phyloP scores from a whole-genome alignment of 306 rosid species.

The Begonia masoniana region DNA sequence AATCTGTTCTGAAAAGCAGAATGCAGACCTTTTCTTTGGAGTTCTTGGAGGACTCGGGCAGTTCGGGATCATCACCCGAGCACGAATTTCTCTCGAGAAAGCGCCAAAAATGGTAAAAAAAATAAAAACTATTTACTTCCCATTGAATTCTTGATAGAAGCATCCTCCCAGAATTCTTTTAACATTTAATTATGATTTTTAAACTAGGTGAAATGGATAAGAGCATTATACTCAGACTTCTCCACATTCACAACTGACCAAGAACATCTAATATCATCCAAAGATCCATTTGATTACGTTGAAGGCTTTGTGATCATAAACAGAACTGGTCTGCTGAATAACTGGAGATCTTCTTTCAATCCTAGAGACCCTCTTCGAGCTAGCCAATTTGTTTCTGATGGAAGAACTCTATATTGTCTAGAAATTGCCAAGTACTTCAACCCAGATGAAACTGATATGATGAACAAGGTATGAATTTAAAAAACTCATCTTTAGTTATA shows the following conservation, averaged over 20 bases:
- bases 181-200: slow-evolving; percentile 2
- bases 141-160: slow-evolving; percentile 7
- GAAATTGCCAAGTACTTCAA: slow-evolving; percentile 81
- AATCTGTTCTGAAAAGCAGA: slow-evolving; percentile 56
- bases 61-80: slow-evolving; percentile 84
- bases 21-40: slow-evolving; percentile 64
- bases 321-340: slow-evolving; percentile 61
- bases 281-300: slow-evolving; percentile 59
- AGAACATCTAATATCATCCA: slow-evolving; percentile 64
- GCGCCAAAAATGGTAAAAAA: slow-evolving; percentile 68
- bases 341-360: slow-evolving; percentile 81
- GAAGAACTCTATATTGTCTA: slow-evolving; percentile 61
- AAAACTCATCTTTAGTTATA: background rate
- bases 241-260: slow-evolving; percentile 57
- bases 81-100: slow-evolving; percentile 75
- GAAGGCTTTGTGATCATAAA: slow-evolving; percentile 87
- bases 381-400: slow-evolving; percentile 61
- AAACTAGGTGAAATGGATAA: slow-evolving; percentile 82
- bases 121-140: slow-evolving; percentile 1
- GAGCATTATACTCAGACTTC: slow-evolving; percentile 80
- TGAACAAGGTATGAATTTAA: slow-evolving; percentile 36
- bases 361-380: slow-evolving; percentile 64
- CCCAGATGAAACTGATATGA: slow-evolving; percentile 36
- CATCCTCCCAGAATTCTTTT: background rate
- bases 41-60: slow-evolving; percentile 98